Evolutionary conservation across 2,329 filamentous ascomycete species (phyloP).

Genomic region (Cladosporium austrohemisphaericum): DNA sequence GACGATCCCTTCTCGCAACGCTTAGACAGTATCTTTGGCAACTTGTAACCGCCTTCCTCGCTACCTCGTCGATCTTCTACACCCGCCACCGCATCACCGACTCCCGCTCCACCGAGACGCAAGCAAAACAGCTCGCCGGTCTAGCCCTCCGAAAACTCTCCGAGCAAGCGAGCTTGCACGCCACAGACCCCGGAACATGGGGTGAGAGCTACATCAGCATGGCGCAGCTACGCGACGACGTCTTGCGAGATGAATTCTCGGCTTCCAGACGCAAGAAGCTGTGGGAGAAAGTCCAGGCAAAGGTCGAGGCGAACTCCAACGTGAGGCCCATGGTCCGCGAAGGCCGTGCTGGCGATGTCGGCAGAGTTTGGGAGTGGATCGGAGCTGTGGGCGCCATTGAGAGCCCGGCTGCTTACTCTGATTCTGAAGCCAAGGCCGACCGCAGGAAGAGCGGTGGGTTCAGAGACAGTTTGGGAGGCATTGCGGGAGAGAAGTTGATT

Average conservation of each 20-base stretch:
- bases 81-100: slow-evolving; percentile 60
- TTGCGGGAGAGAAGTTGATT: slow-evolving; percentile 14
- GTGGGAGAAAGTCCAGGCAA: slow-evolving; percentile 76
- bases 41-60: slow-evolving; percentile 63
- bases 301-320: slow-evolving; percentile 93
- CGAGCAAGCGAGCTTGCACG: slow-evolving; percentile 77
- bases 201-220: slow-evolving; percentile 80
- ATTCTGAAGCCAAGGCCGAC: slow-evolving; percentile 12
- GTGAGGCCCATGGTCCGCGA: slow-evolving; percentile 73
- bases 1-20: slow-evolving; percentile 71
- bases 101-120: slow-evolving; percentile 62
- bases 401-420: slow-evolving; percentile 19
- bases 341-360: slow-evolving; percentile 52
- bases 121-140: slow-evolving; percentile 78
- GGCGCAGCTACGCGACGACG: slow-evolving; percentile 85
- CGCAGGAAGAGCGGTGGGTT: slow-evolving; percentile 25
- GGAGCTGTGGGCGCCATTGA: slow-evolving; percentile 48
- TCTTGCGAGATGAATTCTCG: slow-evolving; percentile 76
- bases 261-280: slow-evolving; percentile 71
- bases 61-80: slow-evolving; percentile 55
- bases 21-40: slow-evolving; percentile 83
- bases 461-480: neutral
- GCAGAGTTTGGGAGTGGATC: slow-evolving; percentile 66
- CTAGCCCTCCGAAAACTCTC: slow-evolving; percentile 80
- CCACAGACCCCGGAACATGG: slow-evolving; percentile 56